phyloP scores from a whole-genome alignment of 495 filamentous ascomycete species.

The Xylaria bambusicola region DNA sequence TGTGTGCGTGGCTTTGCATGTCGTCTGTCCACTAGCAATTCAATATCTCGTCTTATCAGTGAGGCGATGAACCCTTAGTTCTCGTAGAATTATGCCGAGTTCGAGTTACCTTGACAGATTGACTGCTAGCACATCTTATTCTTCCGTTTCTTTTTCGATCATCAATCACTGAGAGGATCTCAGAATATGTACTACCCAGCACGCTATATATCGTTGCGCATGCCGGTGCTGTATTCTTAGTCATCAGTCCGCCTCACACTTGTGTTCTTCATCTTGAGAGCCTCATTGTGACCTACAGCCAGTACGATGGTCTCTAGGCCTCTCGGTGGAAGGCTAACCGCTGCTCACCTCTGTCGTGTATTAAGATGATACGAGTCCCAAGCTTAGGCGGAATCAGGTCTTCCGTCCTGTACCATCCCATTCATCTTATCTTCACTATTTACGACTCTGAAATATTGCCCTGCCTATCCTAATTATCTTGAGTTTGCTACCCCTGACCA shows the following conservation, averaged over 20 bases:
- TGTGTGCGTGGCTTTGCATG: slow-evolving; percentile 20
- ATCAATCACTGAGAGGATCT: slow-evolving; percentile 3
- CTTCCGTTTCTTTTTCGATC: not conserved
- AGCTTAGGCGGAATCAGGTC: slow-evolving; percentile 1
- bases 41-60: slow-evolving; percentile 4
- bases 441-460: not conserved
- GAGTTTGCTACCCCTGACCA: not conserved
- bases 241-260: slow-evolving; percentile 14
- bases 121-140: slow-evolving; percentile 2
- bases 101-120: not conserved
- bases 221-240: not conserved
- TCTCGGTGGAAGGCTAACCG: not conserved
- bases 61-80: slow-evolving; percentile 17
- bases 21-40: slow-evolving; percentile 6
- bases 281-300: slow-evolving; percentile 4
- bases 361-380: slow-evolving; percentile 6
- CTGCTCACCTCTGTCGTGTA: slow-evolving; percentile 1
- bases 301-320: slow-evolving; percentile 8
- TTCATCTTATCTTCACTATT: not conserved
- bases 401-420: slow-evolving; percentile 7
- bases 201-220: not conserved
- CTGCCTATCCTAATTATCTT: not conserved
- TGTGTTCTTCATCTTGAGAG: slow-evolving; percentile 16
- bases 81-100: slow-evolving; percentile 5
- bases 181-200: slow-evolving; percentile 12